Conservation (phyloP, 2,329 filamentous ascomycete species). For the Monilinia fructigena region DNA sequence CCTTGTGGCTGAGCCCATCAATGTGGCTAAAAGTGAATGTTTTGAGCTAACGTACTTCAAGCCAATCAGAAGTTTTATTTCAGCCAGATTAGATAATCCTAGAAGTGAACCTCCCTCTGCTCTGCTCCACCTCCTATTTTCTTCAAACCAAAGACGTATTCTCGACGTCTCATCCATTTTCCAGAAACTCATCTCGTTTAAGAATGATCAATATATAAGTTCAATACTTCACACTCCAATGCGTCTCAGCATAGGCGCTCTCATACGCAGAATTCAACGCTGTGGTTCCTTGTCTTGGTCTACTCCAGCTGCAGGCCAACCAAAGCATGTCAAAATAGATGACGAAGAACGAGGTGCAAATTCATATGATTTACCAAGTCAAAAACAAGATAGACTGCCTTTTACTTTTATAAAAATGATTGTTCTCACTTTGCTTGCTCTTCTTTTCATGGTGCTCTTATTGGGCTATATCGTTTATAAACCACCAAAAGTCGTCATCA, state of each 20-base stretch:
- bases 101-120: background rate
- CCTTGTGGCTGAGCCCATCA: background rate
- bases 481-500: constrained; percentile 69
- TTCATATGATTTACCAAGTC: background rate
- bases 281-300: background rate
- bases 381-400: background rate
- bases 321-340: constrained; percentile 39
- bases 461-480: constrained; percentile 75
- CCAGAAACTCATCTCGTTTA: background rate
- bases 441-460: constrained; percentile 36
- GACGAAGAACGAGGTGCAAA: constrained; percentile 34
- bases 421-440: constrained; percentile 29
- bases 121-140: background rate
- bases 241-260: constrained; percentile 18
- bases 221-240: constrained; percentile 4
- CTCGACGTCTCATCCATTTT: background rate
- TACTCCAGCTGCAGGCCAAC: constrained; percentile 11
- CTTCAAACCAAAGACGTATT: background rate
- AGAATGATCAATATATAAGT: background rate
- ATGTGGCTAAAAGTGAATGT: background rate
- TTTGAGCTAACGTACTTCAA: too few species aligned
- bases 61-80: background rate
- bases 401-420: constrained; percentile 25
- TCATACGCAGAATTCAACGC: constrained; percentile 18
- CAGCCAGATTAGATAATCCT: constrained; percentile 11